phyloP scores from a whole-genome alignment of 805 yeast species.

The Kluyveromyces nonfermentans region DNA sequence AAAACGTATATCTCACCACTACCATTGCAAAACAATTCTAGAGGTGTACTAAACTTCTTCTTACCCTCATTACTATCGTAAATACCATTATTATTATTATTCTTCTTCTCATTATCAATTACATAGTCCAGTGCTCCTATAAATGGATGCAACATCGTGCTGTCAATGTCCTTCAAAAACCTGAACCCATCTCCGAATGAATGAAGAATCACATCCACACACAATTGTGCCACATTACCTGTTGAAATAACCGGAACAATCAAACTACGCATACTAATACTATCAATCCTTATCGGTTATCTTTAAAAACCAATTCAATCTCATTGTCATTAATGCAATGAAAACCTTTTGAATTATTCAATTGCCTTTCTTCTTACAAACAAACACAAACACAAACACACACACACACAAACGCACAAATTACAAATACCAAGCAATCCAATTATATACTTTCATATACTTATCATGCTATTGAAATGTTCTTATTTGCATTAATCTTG shows the following conservation, averaged over 20 bases:
- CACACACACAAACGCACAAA: too few relatives aligned
- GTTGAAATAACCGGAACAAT: conserved; percentile 74
- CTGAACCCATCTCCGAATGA: conserved; percentile 38
- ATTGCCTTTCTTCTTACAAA: too few relatives aligned
- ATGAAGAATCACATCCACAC: conserved; percentile 64
- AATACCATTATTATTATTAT: conserved; percentile 9
- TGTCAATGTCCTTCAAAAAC: conserved; percentile 49
- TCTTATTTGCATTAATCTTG: too few relatives aligned
- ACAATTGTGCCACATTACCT: conserved; percentile 84
- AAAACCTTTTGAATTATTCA: not conserved
- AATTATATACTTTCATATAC: too few relatives aligned
- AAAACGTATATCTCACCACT: conserved; percentile 41
- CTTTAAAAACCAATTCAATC: not conserved
- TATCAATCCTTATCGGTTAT: not conserved
- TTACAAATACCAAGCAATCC: too few relatives aligned
- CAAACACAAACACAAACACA: too few relatives aligned
- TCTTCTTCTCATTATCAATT: too few relatives aligned
- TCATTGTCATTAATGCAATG: not conserved
- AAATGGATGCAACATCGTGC: conserved; percentile 64
- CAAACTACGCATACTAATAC: conserved; percentile 31
- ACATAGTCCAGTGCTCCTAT: conserved; percentile 64
- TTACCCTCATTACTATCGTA: conserved; percentile 8
- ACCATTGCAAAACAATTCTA: conserved; percentile 52
- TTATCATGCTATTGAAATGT: too few relatives aligned
- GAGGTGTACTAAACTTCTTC: conserved; percentile 39